Base-by-base conservation (phyloP, 2,329 filamentous ascomycete species). In the Phialophora verrucosa region DNA sequence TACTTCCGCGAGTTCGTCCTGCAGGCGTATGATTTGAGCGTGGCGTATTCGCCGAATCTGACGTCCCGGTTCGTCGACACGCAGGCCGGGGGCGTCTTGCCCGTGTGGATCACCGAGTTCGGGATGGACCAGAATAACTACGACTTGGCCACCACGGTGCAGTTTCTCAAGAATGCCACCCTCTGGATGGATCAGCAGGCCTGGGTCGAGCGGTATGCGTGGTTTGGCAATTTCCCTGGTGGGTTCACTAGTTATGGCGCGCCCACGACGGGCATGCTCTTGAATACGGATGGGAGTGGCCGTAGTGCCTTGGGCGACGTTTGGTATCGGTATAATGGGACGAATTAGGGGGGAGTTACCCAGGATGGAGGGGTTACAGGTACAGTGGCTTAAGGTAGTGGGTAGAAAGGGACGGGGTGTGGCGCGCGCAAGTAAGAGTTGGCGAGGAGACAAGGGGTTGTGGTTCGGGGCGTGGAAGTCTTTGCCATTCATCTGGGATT, bases 31-130 rank as follows among this genome's bases (percentile, higher is more conserved):
- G 61, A 68, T 7, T 11, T 59, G 25, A 49, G 38, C 10, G 25
- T 50, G 3, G 7, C 5, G 6, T 59, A 59, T 47, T 50, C 20
- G 0, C 23, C 49, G 6, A 53, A 53, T 14, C 27, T 53, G 10
- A 53, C 49, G 23, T 53, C 49, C 12, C 14, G 10, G 49, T 53
- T 23, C 20, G 49, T 53, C 2, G 49, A 53, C 14, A 53, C 49
- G 11, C 10, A 2, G 10, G 14, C 6, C 6, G 49, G 49, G 3
- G 49, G 23, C n/a, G 69, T 78, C 7, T 78, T 77, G 4, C 74
- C 78, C 54, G 73, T 82, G 68, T 82, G 80, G 80, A 68, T 82
- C 50, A 79, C 80, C 2, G 80, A 82, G 72, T 82, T 81, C 70
- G 87, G 83, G 27, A 83, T 85, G 61, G 78, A 60, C 31, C 25